Evolutionary conservation across 768 basidiomycete genomes (phyloP).

Genomic region (Mycena rosella): DNA sequence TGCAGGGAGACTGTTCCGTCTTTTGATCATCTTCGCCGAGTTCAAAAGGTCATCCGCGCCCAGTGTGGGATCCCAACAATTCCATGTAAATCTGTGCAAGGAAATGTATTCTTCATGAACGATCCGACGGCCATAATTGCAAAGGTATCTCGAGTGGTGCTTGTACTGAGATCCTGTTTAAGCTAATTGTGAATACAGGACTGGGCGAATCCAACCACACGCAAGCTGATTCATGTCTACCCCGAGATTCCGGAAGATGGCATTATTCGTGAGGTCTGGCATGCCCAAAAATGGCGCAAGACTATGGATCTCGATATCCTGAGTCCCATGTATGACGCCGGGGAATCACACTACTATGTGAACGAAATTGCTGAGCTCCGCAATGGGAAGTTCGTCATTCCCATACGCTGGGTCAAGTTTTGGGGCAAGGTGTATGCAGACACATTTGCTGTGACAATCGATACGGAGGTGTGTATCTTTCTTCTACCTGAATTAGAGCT

Average conservation of each 20-base stretch:
- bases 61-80: conserved; percentile 21
- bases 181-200: neutral
- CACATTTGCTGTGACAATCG: conserved; percentile 8
- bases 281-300: conserved; percentile 19
- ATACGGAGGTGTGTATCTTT: neutral
- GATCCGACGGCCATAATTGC: conserved; percentile 22
- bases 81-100: too few relatives aligned
- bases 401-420: too few relatives aligned
- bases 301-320: conserved; percentile 13
- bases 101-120: conserved; percentile 31
- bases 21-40: conserved; percentile 8
- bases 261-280: conserved; percentile 12
- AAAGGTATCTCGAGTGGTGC: conserved; percentile 9
- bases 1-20: conserved; percentile 25
- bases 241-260: conserved; percentile 17
- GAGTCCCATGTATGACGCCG: conserved; percentile 27
- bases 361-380: conserved; percentile 19
- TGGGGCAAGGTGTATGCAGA: conserved; percentile 16
- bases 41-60: conserved; percentile 17
- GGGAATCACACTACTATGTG: conserved; percentile 11
- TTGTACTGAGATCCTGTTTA: too few relatives aligned
- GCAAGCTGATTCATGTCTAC: conserved; percentile 9
- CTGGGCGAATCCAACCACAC: conserved; percentile 5
- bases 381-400: too few relatives aligned
- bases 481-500: too few relatives aligned